phyloP scores from a whole-genome alignment of 108 stramenopile species.

The Cyclotella cryptica region DNA sequence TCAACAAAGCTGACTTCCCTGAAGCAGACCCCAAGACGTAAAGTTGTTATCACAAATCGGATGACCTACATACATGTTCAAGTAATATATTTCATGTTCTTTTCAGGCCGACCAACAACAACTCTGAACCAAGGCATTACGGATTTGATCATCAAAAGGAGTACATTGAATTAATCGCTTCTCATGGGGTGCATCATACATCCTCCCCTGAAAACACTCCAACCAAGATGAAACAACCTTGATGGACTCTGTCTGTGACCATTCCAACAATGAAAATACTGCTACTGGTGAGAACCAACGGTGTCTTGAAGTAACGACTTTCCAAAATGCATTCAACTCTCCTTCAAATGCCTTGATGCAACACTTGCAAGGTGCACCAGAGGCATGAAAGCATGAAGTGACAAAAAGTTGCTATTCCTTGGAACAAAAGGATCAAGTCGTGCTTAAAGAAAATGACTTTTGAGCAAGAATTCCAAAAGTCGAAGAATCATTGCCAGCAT shows the following conservation, averaged over 20 bases:
- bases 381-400: slow-evolving; percentile 46
- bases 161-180: too few relatives aligned
- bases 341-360: slow-evolving; percentile 49
- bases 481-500: slow-evolving; percentile 5
- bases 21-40: neutral
- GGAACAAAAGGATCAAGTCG: slow-evolving; percentile 47
- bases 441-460: slow-evolving; percentile 32
- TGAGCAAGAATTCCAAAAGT: slow-evolving; percentile 13
- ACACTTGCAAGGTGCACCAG: slow-evolving; percentile 39
- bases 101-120: neutral
- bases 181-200: neutral
- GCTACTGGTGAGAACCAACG: neutral
- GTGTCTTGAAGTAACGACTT: slow-evolving; percentile 31
- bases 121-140: neutral
- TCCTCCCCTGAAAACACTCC: neutral
- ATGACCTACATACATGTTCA: neutral
- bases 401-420: slow-evolving; percentile 43
- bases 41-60: neutral
- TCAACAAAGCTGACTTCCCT: neutral
- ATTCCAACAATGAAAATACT: neutral
- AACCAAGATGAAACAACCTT: neutral
- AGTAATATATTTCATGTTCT: slow-evolving; percentile 10
- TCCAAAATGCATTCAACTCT: slow-evolving; percentile 38
- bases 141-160: neutral
- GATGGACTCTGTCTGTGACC: neutral